These are phyloP conservation scores for Coleophoma cylindrospora DNA, from an alignment of 2,329 filamentous ascomycete species.

Conservation along the genomic window DNA sequence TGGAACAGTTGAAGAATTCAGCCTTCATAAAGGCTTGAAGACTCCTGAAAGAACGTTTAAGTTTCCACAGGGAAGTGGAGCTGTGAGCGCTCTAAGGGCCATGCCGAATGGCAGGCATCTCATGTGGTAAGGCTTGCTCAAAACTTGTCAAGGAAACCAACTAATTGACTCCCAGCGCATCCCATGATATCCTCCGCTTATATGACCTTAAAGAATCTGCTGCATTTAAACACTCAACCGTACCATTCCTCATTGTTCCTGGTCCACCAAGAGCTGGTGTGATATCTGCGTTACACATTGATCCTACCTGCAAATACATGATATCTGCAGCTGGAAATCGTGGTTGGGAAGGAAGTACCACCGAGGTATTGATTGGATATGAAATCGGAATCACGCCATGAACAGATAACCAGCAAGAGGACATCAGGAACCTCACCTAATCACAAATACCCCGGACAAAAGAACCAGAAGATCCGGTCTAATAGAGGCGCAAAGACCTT, in stretches of 20 bases:
- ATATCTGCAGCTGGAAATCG: constrained; percentile 86
- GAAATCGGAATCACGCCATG: constrained; percentile 55
- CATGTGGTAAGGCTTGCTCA: constrained; percentile 60
- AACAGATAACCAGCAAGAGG: background rate
- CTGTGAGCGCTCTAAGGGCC: constrained; percentile 79
- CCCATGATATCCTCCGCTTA: constrained; percentile 85
- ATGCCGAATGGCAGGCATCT: constrained; percentile 94
- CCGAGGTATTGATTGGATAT: constrained; percentile 90
- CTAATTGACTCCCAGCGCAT: constrained; percentile 54
- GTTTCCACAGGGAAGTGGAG: constrained; percentile 83
- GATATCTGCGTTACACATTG: constrained; percentile 79
- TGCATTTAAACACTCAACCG: constrained; percentile 66
- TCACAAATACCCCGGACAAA: no score
- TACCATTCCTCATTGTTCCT: constrained; percentile 94
- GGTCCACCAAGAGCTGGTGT: constrained; percentile 80
- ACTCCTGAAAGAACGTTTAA: constrained; percentile 74
- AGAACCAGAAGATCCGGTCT: no score
- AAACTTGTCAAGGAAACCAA: constrained; percentile 7
- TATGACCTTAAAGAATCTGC: constrained; percentile 74
- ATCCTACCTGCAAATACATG: constrained; percentile 86
- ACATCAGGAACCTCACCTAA: no score
- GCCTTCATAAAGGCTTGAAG: constrained; percentile 74
- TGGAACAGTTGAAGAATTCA: constrained; percentile 89
- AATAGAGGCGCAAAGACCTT: no score
- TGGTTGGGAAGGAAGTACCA: constrained; percentile 88